These are phyloP conservation scores for Haplosporangium sp. DNA, from an alignment of 371 early-diverging fungal genomes.

Conservation along the genomic window DNA sequence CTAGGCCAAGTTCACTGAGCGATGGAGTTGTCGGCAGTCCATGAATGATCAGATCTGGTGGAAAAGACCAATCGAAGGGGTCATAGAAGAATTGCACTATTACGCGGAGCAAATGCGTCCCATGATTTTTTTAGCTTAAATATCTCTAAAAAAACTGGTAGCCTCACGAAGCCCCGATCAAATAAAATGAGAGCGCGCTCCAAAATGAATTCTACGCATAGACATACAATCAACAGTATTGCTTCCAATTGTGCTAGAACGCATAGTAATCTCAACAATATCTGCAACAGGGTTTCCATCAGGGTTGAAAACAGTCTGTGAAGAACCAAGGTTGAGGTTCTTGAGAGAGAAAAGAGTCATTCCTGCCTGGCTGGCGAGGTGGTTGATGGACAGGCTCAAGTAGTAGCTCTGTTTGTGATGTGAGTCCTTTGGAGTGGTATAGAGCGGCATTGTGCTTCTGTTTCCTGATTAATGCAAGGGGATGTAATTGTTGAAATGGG, in stretches of 20 bases:
- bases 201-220: not conserved
- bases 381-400: conserved; percentile 28
- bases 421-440: conserved; percentile 23
- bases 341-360: conserved; percentile 50
- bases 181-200: conserved; percentile 5
- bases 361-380: conserved; percentile 31
- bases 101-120: not conserved
- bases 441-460: conserved; percentile 26
- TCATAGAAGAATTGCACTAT: conserved; percentile 48
- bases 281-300: conserved; percentile 42
- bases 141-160: not conserved
- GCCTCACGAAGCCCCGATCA: not conserved
- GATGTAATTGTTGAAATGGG: not conserved
- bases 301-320: conserved; percentile 42
- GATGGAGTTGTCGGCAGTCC: conserved; percentile 28
- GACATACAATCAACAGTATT: conserved; percentile 40
- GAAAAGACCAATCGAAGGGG: conserved; percentile 54
- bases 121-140: not conserved
- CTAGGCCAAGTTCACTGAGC: conserved; percentile 41
- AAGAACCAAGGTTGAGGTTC: conserved; percentile 30
- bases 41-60: conserved; percentile 46
- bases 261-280: conserved; percentile 34
- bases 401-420: conserved; percentile 19
- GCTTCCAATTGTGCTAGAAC: conserved; percentile 43
- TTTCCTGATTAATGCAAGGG: not conserved